Evolutionary conservation across 331 rosid genomes (phyloP).

Genomic region (Rosa hybrid): DNA sequence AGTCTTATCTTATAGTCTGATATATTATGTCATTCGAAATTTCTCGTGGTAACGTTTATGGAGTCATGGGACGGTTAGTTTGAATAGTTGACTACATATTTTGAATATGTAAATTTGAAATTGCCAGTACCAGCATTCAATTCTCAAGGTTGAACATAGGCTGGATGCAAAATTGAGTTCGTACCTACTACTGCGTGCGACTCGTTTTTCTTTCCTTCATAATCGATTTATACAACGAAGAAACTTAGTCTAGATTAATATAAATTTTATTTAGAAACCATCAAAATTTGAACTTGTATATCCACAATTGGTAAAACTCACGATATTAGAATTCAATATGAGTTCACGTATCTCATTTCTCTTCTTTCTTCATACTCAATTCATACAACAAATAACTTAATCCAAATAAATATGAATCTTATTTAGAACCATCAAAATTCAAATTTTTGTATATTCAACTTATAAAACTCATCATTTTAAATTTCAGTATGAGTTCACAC

Average conservation of each 20-base stretch:
- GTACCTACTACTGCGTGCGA: background rate
- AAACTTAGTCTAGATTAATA: background rate
- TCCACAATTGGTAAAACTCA: too few relatives aligned
- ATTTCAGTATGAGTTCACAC: too few relatives aligned
- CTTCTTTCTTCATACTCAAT: too few relatives aligned
- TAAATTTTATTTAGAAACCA: background rate
- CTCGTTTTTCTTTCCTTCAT: background rate
- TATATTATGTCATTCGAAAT: background rate
- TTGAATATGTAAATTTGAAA: background rate
- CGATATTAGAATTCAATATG: too few relatives aligned
- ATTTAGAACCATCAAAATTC: too few relatives aligned
- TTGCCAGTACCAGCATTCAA: background rate
- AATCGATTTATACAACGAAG: background rate
- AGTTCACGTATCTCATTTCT: background rate
- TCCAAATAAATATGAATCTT: too few relatives aligned
- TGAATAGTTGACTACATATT: background rate
- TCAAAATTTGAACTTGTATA: too few relatives aligned
- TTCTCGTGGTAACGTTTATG: background rate
- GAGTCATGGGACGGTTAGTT: background rate
- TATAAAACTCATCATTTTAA: too few relatives aligned
- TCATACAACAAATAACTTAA: too few relatives aligned
- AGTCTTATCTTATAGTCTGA: background rate
- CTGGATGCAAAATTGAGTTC: background rate
- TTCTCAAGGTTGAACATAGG: rapidly evolving
- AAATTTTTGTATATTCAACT: too few relatives aligned